Evolutionary conservation across 805 yeast genomes (phyloP).

Genomic region (Alloascoidea hylecoeti): DNA sequence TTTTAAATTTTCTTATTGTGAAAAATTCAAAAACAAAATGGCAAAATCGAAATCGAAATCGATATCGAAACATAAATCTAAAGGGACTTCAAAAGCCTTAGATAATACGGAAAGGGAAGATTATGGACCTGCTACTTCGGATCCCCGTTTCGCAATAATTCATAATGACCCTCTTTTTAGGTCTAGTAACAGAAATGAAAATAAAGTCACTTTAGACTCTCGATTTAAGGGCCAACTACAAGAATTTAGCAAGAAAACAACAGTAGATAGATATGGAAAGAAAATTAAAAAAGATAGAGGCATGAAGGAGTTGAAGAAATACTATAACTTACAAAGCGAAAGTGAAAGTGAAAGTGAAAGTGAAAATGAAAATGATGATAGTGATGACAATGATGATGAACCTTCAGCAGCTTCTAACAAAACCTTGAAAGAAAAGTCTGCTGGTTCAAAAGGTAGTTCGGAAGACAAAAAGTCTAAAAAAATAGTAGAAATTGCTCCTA

Average conservation of each 20-base stretch:
- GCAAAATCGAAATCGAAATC: no score
- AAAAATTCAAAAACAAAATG: no score
- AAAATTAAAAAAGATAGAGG: constrained; percentile 32
- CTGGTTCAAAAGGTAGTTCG: constrained; percentile 2
- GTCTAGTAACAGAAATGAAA: constrained; percentile 51
- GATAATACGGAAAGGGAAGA: no score
- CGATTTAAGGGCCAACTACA: constrained; percentile 66
- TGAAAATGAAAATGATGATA: neutral
- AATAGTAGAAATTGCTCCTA: constrained; percentile 21
- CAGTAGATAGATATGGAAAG: constrained; percentile 83
- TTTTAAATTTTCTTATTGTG: no score
- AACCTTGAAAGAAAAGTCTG: neutral
- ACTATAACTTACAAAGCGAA: constrained; percentile 34
- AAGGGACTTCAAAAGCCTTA: no score
- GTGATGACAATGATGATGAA: constrained; percentile 1
- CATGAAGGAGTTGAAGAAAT: constrained; percentile 45
- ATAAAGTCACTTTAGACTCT: constrained; percentile 70
- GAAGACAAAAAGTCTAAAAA: constrained; percentile 5
- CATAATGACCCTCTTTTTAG: constrained; percentile 84
- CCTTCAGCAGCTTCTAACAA: neutral
- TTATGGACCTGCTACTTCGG: constrained; percentile 39
- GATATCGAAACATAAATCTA: no score
- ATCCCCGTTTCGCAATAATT: constrained; percentile 66
- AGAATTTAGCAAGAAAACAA: constrained; percentile 40
- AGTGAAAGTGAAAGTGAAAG: constrained; percentile 4